Base-by-base conservation (phyloP, 2,329 filamentous ascomycete genomes). In the Colletotrichum sojae region DNA sequence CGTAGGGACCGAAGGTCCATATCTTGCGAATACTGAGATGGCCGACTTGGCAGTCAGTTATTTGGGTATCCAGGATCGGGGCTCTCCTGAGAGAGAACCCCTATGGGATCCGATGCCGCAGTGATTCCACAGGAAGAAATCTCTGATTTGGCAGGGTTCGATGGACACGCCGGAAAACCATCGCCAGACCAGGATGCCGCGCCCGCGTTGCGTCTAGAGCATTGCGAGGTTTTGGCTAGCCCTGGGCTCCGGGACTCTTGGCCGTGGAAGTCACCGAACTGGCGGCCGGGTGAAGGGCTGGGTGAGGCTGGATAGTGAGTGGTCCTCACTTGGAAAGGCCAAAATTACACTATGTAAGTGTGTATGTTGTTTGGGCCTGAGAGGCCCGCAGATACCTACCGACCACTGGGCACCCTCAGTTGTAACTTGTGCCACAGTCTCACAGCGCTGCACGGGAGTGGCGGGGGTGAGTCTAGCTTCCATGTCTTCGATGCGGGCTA, bases 1-100 rank as follows among this genome's bases (percentile, higher is more conserved):
- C 67, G 67, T 57, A 25, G 13, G 51, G 51, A 52, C 63, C 57
- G 67, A 67, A 39, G 40, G 39, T 55, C 66, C 66, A 55, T 51
- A 43, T n/a, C 55, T 52, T 27, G 22, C 20, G 54, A 55, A 43
- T 36, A 43, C 27, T 60, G 55, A 55, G 43, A 59, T 39, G 62
- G 43, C 49, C 65, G 48, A 16, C 39, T 64, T 58, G 53, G 48
- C 40, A 48, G 10, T 48, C 45, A 5, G 20, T 18, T 18, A 45
- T 48, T 51, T 36, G 31, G 8, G 39, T 25, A 16, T 15, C 36
- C 16, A 46, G 48, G 46, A 46, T 16, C 60, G 48, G 65, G n/a
- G 15, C 16, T 20, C 13, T 58, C 27, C 46, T 36, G 39, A 48
- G 31, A 18, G n/a, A 39, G 15, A 39, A 10, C 9, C 31, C 31